Conservation (phyloP, 805 yeast species). For the Cyberlindnera mycetangii region DNA sequence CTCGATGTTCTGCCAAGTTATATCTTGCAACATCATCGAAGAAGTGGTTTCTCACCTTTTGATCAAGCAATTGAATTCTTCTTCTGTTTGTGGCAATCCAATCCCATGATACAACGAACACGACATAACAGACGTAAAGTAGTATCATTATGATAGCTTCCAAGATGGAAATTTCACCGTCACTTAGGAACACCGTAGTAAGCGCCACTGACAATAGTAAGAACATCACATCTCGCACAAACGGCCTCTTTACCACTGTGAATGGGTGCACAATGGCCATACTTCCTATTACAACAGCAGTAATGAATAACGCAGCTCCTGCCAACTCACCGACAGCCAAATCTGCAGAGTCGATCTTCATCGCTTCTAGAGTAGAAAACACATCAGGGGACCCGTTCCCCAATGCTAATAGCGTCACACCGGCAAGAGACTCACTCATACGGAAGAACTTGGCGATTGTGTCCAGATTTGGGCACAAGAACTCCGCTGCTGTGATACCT, state of each 20-base stretch:
- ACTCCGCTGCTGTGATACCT: slow-evolving; percentile 83
- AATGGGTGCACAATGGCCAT: slow-evolving; percentile 74
- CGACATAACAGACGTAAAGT: slow-evolving; percentile 59
- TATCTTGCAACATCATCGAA: slow-evolving; percentile 10
- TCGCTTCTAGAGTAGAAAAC: slow-evolving; percentile 78
- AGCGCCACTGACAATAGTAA: slow-evolving; percentile 51
- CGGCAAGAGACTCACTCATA: slow-evolving; percentile 77
- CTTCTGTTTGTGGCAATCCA: slow-evolving; percentile 20
- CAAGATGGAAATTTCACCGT: slow-evolving; percentile 52
- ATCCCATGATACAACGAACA: slow-evolving; percentile 36
- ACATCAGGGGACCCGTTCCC: slow-evolving; percentile 95
- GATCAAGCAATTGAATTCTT: slow-evolving; percentile 20
- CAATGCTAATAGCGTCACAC: slow-evolving; percentile 83
- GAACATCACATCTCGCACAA: slow-evolving; percentile 46
- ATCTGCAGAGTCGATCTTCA: slow-evolving; percentile 64
- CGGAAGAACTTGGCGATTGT: slow-evolving; percentile 61
- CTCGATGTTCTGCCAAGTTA: slow-evolving; percentile 8
- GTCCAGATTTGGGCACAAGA: slow-evolving; percentile 75
- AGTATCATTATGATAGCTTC: slow-evolving; percentile 57
- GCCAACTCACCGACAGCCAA: slow-evolving; percentile 88
- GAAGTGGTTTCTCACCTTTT: slow-evolving; percentile 24
- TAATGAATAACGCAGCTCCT: slow-evolving; percentile 85
- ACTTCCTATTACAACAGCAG: slow-evolving; percentile 79
- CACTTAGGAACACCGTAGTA: slow-evolving; percentile 50
- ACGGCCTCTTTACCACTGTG: slow-evolving; percentile 41